Evolutionary conservation across 805 yeast genomes (phyloP).

Genomic region (Sugiyamaella marilandica): DNA sequence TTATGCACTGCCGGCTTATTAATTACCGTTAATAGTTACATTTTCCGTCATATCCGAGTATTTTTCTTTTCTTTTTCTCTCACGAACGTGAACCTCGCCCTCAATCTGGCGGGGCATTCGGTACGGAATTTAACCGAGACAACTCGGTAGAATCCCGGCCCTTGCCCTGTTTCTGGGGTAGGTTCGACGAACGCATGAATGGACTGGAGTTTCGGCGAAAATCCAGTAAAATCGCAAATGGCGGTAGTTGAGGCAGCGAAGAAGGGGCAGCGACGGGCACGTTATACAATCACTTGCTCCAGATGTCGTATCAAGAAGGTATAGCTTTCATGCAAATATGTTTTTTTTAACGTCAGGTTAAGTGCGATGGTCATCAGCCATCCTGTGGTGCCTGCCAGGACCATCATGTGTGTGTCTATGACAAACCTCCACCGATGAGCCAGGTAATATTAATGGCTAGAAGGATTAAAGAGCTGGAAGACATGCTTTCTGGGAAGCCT

Average conservation of each 20-base stretch:
- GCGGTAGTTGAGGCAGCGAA: neutral
- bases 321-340: neutral
- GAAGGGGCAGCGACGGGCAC: neutral
- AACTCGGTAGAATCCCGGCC: too few relatives aligned
- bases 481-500: neutral
- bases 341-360: neutral
- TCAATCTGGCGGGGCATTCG: too few relatives aligned
- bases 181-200: too few relatives aligned
- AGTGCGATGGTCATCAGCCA: conserved; percentile 6
- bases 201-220: neutral
- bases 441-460: neutral
- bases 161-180: too few relatives aligned
- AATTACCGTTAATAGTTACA: too few relatives aligned
- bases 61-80: too few relatives aligned
- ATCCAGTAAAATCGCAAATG: neutral
- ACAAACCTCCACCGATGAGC: conserved; percentile 3
- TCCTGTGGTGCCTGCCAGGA: neutral
- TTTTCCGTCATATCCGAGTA: too few relatives aligned
- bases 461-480: neutral
- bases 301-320: conserved; percentile 2
- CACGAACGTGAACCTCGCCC: too few relatives aligned
- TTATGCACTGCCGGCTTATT: too few relatives aligned
- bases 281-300: conserved; percentile 1
- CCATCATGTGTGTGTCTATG: neutral
- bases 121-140: too few relatives aligned